Evolutionary conservation across 768 basidiomycete species (phyloP), one percentile per base, ranked within the genome.

Genomic region (Agaricus subrufescens): DNA sequence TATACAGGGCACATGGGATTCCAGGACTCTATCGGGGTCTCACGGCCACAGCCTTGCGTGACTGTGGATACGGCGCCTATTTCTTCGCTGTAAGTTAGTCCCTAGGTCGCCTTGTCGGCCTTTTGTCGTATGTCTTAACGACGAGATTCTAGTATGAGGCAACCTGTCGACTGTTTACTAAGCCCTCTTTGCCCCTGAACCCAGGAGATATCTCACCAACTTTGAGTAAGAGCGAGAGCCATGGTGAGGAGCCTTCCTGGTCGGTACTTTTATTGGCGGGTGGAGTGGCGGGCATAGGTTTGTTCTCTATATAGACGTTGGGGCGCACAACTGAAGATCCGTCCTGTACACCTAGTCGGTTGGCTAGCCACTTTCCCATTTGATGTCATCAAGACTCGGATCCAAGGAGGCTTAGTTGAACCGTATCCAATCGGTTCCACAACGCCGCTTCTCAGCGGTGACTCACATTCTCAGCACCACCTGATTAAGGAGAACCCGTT

Each of bases 361-460:
- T 95, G 92, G 92, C 38, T 85, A 0, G 76, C 74, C 2, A 95
- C 93, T 1, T 97, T 96, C 67, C 91, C 92, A 2, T 75, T 94
- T 54, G 94, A 97, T 64, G 88, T 94, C 3, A 78, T 95, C 58
- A 96, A 97, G 73, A 95, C 94, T 12, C 83, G 93, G 4, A 82
- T 94, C 62, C 94, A 97, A 68, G 82, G 82, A 29, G 75, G 67
- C 38, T 64, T 34, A 11, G 14, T 31, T n/a, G 47, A 50, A 37
- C 5, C 29, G 23, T 30, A 38, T 26, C 4, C 39, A 23, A 27
- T 49, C 31, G 19, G 55, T 14, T 51, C 51, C 31, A 31, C 58
- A 37, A 45, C 56, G 9, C 49, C 63, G 3, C 59, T 65, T 25
- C 53, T 68, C 27, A 53, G 53, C 25, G 55, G 53, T 37, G 27